Conservation (phyloP, 2,329 filamentous ascomycete species). For the Didymella sp. region DNA sequence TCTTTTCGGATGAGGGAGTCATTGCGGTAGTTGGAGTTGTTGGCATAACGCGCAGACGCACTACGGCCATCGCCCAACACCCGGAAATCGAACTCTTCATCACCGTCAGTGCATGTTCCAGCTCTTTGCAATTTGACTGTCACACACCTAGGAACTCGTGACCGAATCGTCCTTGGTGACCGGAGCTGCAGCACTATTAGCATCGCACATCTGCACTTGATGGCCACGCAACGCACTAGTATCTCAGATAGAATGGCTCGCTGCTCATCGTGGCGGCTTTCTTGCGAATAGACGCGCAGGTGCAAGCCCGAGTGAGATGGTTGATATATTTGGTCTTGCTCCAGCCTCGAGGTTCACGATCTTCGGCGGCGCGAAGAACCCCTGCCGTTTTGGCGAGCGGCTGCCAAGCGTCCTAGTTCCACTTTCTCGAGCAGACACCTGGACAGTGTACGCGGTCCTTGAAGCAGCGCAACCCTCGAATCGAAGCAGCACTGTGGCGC, state of each 20-base stretch:
- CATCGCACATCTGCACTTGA: slow-evolving; percentile 20
- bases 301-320: background rate
- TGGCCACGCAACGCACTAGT: slow-evolving; percentile 75
- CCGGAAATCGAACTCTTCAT: slow-evolving; percentile 90
- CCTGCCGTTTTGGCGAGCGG: slow-evolving; percentile 31
- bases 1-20: slow-evolving; percentile 99
- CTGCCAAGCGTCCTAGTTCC: slow-evolving; percentile 28
- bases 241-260: slow-evolving; percentile 93
- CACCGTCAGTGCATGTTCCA: slow-evolving; percentile 16
- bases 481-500: slow-evolving; percentile 29
- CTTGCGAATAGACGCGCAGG: background rate
- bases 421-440: slow-evolving; percentile 50
- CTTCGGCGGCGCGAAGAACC: slow-evolving; percentile 35
- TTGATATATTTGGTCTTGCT: slow-evolving; percentile 17
- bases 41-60: slow-evolving; percentile 93
- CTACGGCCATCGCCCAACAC: slow-evolving; percentile 91
- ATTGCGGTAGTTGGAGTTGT: slow-evolving; percentile 99
- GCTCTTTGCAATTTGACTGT: background rate
- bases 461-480: slow-evolving; percentile 30
- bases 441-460: slow-evolving; percentile 39
- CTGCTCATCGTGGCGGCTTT: slow-evolving; percentile 64
- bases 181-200: slow-evolving; percentile 70
- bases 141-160: slow-evolving; percentile 91
- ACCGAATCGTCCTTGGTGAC: slow-evolving; percentile 95
- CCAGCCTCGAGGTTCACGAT: slow-evolving; percentile 25